A percentile compares a stretch with the other conserved stretches of the same genome.
Evolutionary conservation across 495 filamentous ascomycete species (phyloP).

Genomic region (Neurospora sp.): DNA sequence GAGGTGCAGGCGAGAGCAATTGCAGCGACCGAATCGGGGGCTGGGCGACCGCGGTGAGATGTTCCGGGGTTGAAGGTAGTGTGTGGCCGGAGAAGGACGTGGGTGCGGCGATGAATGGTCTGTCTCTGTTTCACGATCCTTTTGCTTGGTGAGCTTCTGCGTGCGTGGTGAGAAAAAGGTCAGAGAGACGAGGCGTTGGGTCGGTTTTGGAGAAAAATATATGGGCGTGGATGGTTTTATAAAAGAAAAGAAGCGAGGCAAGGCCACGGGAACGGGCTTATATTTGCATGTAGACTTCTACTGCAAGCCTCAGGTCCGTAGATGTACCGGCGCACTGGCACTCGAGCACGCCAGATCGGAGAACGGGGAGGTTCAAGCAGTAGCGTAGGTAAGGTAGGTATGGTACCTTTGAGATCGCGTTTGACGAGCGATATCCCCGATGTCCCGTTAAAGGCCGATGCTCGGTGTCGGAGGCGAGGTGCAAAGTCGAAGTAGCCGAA

Average conservation of each 20-base stretch:
- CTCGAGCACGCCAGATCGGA: neutral
- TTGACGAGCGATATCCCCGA: neutral
- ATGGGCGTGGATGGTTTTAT: neutral
- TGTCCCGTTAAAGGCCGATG: neutral
- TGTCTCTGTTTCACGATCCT: neutral
- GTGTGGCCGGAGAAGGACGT: neutral
- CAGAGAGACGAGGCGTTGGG: neutral
- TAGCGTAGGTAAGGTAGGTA: neutral
- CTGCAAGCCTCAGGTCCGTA: neutral
- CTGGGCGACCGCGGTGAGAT: conserved; percentile 5
- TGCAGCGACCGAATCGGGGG: conserved; percentile 5
- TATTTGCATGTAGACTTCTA: neutral
- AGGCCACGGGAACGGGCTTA: neutral
- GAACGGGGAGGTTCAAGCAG: neutral
- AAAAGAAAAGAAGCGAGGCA: neutral
- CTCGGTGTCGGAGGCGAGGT: neutral
- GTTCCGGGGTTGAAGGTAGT: neutral
- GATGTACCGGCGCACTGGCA: neutral
- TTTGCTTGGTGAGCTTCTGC: neutral
- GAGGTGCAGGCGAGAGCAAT: neutral
- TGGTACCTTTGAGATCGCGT: neutral
- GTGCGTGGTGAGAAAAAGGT: neutral
- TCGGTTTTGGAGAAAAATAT: neutral
- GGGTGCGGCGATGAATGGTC: neutral
- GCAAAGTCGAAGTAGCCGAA: neutral